Conservation (phyloP, 2,329 filamentous ascomycete species). For the Ophiostoma novo-ulmi region DNA sequence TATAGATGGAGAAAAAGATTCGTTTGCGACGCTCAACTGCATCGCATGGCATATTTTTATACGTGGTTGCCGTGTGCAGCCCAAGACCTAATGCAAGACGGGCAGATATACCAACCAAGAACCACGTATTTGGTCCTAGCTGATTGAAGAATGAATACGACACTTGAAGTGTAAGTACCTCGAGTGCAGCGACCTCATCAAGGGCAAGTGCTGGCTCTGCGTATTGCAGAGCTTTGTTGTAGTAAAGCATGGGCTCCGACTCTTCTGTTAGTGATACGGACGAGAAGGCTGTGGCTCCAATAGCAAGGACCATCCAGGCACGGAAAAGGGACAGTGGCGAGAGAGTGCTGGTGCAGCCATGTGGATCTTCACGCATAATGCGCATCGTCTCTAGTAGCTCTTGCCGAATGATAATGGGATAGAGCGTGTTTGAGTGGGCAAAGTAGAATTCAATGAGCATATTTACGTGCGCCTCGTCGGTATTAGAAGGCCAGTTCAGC, state of each 20-base stretch:
- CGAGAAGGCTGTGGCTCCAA: conserved; percentile 42
- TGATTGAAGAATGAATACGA: conserved; percentile 48
- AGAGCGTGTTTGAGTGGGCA: conserved; percentile 44
- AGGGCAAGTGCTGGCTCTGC: conserved; percentile 38
- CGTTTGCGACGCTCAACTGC: conserved; percentile 38
- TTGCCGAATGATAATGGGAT: conserved; percentile 39
- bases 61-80: conserved; percentile 33
- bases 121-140: conserved; percentile 42
- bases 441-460: conserved; percentile 42
- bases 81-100: conserved; percentile 39
- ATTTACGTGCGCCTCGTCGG: conserved; percentile 31
- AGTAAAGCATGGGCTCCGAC: conserved; percentile 40
- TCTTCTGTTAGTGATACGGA: conserved; percentile 42
- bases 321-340: conserved; percentile 37
- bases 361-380: conserved; percentile 32
- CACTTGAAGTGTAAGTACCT: conserved; percentile 43
- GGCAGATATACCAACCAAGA: conserved; percentile 42
- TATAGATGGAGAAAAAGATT: conserved; percentile 45
- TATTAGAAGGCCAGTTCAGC: conserved; percentile 25
- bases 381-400: conserved; percentile 36
- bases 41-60: conserved; percentile 34
- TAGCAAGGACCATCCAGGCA: conserved; percentile 47
- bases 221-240: conserved; percentile 42
- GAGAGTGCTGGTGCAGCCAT: conserved; percentile 30
- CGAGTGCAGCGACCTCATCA: conserved; percentile 41